Evolutionary conservation across 257 asterid genomes (phyloP).

Genomic region (Catharanthus roseus): DNA sequence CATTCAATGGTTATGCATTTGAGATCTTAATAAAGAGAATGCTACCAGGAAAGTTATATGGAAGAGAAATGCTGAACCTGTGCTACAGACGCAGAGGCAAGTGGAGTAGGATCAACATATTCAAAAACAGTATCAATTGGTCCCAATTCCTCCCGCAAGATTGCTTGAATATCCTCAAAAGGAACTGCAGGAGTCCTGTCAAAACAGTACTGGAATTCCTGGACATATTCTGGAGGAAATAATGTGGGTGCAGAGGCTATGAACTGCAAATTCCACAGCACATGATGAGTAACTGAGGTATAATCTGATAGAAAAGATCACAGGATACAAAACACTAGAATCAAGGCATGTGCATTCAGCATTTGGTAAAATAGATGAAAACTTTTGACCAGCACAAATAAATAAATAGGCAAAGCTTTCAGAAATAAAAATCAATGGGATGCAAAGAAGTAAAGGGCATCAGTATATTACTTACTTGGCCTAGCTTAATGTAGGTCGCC

Average conservation of each 20-base stretch:
- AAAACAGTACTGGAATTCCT: conserved; percentile 94
- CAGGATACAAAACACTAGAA: not conserved
- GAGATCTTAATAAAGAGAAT: conserved; percentile 12
- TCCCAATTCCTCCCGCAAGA: conserved; percentile 76
- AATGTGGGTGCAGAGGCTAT: conserved; percentile 95
- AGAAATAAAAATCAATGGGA: not conserved
- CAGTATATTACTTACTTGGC: conserved; percentile 57
- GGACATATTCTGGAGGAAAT: conserved; percentile 88
- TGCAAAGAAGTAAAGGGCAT: not conserved
- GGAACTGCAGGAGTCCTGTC: conserved; percentile 90
- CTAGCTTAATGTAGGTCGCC: conserved; percentile 91
- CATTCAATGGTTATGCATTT: not conserved
- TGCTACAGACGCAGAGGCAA: conserved; percentile 99
- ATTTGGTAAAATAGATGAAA: not conserved
- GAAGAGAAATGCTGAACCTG: conserved; percentile 49
- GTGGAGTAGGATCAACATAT: conserved; percentile 82
- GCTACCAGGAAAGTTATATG: not conserved
- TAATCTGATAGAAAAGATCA: conserved; percentile 1
- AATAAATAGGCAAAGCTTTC: not conserved
- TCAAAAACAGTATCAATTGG: conserved; percentile 78
- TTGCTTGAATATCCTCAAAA: conserved; percentile 65
- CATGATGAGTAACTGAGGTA: conserved; percentile 15
- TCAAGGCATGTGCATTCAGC: not conserved
- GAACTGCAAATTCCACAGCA: conserved; percentile 48
- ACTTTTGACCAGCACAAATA: not conserved